Base-by-base conservation (phyloP, 2,329 filamentous ascomycete species). In the Leptographium lundbergii region DNA sequence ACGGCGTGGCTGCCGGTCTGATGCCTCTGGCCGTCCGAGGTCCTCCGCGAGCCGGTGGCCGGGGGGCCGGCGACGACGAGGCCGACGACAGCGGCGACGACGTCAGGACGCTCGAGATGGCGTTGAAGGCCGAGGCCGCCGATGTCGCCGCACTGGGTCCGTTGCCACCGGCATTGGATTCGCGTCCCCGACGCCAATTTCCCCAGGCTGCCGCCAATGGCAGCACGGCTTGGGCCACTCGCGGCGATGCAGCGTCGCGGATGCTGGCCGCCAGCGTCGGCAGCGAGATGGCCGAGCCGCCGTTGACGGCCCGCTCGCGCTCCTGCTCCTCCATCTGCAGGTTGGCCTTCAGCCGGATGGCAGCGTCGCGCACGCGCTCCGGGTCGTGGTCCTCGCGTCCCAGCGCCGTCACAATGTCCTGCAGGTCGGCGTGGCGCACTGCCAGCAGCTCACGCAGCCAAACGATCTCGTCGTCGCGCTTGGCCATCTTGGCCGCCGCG, bases 251-350 rank as follows among this genome's bases (percentile, higher is more conserved):
- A 13, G 89, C 86, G 63, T 91, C 84, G 64, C 82, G 84, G 54
- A 91, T 85, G 36, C 89, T 82, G 22, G 57, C 52, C 6, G 57
- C 57, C 50, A 96, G 81, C 48, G 88, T 89, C 5, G 89, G 88
- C 65, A 94, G 77, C 58, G 78, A 82, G 61, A 86, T 78, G 32
- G 82, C 76, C 9, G 84, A 87, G 17, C 81, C 82, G 54, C 85
- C 85, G 58, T 87, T 85, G 73, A 89, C 81, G 0, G 89, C 86
- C 61, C 94, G 82, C 71, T 97, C 92, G 57, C 90, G 89, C 73
- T 96, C 91, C 70, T 96, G 90, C 69, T 95, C 89, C 71, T 99
- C 92, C 94, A 99, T 99, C 70, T 97, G 90, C 42, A 99, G 78
- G 67, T 96, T 96, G 17, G 94, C 89, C 69, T 90, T 89, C 61